Evolutionary conservation across 176 grass and related monocot genomes (phyloP).

Genomic region (Echinochloa phyllopogon): DNA sequence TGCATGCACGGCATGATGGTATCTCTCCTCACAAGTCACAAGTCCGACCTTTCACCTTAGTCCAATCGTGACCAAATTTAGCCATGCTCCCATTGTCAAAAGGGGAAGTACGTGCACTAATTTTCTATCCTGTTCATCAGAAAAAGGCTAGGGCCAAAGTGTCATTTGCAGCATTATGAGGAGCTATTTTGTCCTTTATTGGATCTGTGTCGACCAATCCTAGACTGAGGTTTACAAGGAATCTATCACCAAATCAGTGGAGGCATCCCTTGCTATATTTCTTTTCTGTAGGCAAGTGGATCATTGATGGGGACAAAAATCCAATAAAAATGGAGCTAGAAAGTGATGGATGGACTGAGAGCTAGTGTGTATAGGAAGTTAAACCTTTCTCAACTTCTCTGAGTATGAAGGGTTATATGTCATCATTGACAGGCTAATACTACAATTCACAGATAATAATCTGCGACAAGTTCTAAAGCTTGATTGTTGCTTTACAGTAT

Average conservation of each 20-base stretch:
- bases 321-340: neutral
- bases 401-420: neutral
- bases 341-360: neutral
- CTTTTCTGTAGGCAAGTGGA: constrained; percentile 22
- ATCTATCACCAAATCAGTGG: neutral
- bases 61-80: neutral
- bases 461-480: neutral
- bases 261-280: neutral
- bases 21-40: neutral
- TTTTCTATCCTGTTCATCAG: neutral
- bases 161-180: neutral
- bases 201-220: constrained; percentile 40
- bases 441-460: neutral
- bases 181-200: constrained; percentile 22
- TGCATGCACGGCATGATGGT: neutral
- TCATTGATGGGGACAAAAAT: constrained; percentile 3
- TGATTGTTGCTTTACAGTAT: neutral
- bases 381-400: neutral
- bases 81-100: neutral
- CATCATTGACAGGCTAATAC: neutral
- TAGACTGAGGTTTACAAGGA: constrained; percentile 1
- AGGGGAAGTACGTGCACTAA: neutral
- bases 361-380: neutral
- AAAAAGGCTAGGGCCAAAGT: neutral
- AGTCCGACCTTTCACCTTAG: neutral